A percentile compares a stretch with the other conserved stretches of the same genome.
phyloP scores from a whole-genome alignment of 768 basidiomycete genomes.

The Suillus cothurnatus region DNA sequence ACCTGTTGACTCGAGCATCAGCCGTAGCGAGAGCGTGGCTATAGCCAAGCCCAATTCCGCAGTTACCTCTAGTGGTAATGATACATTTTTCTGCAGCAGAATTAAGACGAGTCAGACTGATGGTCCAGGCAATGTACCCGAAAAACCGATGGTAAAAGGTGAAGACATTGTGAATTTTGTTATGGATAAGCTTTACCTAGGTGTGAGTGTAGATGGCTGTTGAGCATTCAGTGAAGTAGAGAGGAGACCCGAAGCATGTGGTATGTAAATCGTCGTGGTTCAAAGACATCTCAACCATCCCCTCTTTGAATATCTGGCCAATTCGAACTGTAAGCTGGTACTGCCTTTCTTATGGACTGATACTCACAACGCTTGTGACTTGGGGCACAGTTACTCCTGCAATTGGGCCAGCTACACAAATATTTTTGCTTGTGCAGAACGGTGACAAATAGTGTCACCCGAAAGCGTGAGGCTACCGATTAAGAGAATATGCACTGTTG shows the following conservation, averaged over 20 bases:
- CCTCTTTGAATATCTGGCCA: neutral
- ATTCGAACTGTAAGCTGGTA: neutral
- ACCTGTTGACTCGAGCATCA: conserved; percentile 61
- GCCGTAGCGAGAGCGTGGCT: conserved; percentile 55
- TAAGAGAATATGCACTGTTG: neutral
- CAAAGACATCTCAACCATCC: neutral
- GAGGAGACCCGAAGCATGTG: neutral
- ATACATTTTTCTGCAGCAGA: conserved; percentile 43
- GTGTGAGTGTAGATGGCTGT: neutral
- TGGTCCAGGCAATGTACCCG: neutral
- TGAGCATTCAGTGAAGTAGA: neutral
- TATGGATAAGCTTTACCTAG: neutral
- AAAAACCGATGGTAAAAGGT: neutral
- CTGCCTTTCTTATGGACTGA: neutral
- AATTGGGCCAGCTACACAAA: neutral
- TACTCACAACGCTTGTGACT: neutral
- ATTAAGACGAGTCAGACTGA: neutral
- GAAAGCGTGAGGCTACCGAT: neutral
- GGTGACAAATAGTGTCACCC: neutral
- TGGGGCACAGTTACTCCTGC: neutral
- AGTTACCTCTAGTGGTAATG: conserved; percentile 64
- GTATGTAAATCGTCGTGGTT: neutral
- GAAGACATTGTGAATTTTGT: neutral
- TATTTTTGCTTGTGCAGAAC: neutral
- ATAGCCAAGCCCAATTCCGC: conserved; percentile 61